Conservation (phyloP, 179 eudicot species). For the Actinidia chinensis region DNA sequence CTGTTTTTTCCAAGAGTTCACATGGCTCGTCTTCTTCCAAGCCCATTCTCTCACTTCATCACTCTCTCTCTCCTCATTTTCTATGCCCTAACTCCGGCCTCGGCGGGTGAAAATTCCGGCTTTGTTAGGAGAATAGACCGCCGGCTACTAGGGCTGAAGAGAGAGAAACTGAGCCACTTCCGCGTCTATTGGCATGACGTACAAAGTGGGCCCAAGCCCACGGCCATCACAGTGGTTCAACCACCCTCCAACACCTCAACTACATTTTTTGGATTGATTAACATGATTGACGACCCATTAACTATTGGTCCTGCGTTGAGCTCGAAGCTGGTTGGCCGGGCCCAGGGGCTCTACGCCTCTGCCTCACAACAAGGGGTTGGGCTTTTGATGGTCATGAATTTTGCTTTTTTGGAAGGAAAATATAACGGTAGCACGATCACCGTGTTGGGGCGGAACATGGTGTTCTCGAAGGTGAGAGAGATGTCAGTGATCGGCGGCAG, state of each 20-base stretch:
- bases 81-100: background rate
- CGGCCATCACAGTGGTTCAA: constrained; percentile 14
- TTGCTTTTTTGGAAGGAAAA: constrained; percentile 37
- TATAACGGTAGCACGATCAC: constrained; percentile 49
- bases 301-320: constrained; percentile 26
- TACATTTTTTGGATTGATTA: constrained; percentile 29
- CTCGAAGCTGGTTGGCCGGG: constrained; percentile 38
- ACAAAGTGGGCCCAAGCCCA: constrained; percentile 39
- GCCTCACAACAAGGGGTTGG: constrained; percentile 41
- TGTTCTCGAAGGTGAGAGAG: constrained; percentile 38
- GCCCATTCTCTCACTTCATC: background rate
- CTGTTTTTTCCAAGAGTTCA: background rate
- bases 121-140: background rate
- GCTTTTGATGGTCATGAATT: constrained; percentile 47
- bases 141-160: background rate
- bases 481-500: constrained; percentile 58
- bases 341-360: constrained; percentile 42
- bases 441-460: constrained; percentile 41
- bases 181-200: constrained; percentile 64
- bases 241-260: constrained; percentile 5
- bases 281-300: constrained; percentile 42
- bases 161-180: constrained; percentile 40
- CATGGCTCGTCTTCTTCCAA: background rate
- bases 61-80: background rate
- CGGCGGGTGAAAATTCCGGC: background rate